A percentile compares a stretch with the other conserved stretches of the same genome.
These are phyloP conservation scores for Wickerhamiella vanderwaltii DNA, from an alignment of 805 yeast species.

Conservation along the genomic window DNA sequence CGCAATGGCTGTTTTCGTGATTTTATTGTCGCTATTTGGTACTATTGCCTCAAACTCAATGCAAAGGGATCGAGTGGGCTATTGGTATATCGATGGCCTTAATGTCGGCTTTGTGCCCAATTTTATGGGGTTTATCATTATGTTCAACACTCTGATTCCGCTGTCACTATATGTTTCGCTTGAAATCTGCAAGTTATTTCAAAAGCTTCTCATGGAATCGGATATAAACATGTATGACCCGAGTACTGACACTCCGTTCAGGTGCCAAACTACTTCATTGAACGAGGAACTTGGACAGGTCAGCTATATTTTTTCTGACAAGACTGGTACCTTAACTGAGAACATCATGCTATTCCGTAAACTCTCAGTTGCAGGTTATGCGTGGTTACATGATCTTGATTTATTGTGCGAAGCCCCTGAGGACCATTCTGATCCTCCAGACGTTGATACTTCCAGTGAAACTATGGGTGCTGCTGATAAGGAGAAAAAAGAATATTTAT, in stretches of 20 bases:
- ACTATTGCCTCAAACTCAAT: conserved; percentile 57
- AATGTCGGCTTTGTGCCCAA: conserved; percentile 83
- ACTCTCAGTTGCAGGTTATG: conserved; percentile 72
- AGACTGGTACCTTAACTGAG: conserved; percentile 94
- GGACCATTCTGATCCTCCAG: conserved; percentile 6
- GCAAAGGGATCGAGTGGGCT: conserved; percentile 25
- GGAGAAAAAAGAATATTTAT: conserved; percentile 15
- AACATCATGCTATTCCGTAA: conserved; percentile 87
- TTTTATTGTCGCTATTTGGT: conserved; percentile 62
- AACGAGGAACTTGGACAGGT: conserved; percentile 96
- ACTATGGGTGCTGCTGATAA: neutral
- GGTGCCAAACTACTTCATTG: conserved; percentile 88
- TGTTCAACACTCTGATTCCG: conserved; percentile 95
- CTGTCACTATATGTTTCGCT: conserved; percentile 88
- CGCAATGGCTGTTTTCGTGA: conserved; percentile 78
- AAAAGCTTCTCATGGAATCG: conserved; percentile 65
- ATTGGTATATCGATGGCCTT: conserved; percentile 63
- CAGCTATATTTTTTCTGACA: conserved; percentile 86
- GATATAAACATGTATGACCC: conserved; percentile 92
- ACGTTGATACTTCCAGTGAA: conserved; percentile 1
- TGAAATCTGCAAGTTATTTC: conserved; percentile 89
- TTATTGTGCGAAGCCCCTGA: conserved; percentile 27
- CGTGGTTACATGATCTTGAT: conserved; percentile 77
- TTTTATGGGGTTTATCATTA: conserved; percentile 89
- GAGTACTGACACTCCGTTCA: conserved; percentile 79